These are phyloP conservation scores for Neodidymelliopsis sp. DNA, from an alignment of 2,329 filamentous ascomycete genomes.

Conservation along the genomic window DNA sequence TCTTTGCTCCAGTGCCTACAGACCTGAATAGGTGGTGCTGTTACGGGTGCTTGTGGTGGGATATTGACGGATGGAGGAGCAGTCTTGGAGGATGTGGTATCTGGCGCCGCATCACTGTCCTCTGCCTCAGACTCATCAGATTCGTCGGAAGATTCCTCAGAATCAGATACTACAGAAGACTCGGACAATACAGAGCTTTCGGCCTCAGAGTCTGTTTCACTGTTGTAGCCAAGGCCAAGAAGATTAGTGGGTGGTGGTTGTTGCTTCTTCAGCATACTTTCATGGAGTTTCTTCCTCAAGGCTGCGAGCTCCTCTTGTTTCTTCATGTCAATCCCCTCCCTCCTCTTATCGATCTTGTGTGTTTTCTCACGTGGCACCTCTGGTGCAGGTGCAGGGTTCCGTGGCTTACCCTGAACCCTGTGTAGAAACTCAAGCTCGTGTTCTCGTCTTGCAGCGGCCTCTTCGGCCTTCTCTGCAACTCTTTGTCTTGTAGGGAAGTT, in stretches of 20 bases:
- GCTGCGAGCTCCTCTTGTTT: conserved; percentile 39
- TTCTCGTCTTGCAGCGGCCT: conserved; percentile 32
- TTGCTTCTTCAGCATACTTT: conserved; percentile 40
- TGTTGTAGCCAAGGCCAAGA: conserved; percentile 43
- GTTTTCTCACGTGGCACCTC: neutral
- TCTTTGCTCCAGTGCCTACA: conserved; percentile 36
- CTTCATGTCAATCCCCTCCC: conserved; percentile 6
- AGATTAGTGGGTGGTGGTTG: conserved; percentile 22
- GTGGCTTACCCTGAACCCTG: conserved; percentile 32
- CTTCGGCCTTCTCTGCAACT: conserved; percentile 68
- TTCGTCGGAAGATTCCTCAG: conserved; percentile 34
- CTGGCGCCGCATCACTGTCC: conserved; percentile 48
- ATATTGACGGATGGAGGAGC: conserved; percentile 21
- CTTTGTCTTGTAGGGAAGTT: conserved; percentile 82
- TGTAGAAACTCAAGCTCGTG: conserved; percentile 52
- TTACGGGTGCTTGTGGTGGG: conserved; percentile 23
- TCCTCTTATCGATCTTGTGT: conserved; percentile 8
- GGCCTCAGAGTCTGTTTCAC: conserved; percentile 34
- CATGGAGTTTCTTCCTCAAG: conserved; percentile 44
- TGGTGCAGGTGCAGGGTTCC: conserved; percentile 25
- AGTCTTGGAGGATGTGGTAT: conserved; percentile 49
- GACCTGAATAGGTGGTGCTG: conserved; percentile 15
- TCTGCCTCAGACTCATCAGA: conserved; percentile 15
- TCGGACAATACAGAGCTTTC: conserved; percentile 37
- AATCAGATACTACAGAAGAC: conserved; percentile 45